phyloP scores from a whole-genome alignment of 495 filamentous ascomycete species.

The Achaetomiella virescens region DNA sequence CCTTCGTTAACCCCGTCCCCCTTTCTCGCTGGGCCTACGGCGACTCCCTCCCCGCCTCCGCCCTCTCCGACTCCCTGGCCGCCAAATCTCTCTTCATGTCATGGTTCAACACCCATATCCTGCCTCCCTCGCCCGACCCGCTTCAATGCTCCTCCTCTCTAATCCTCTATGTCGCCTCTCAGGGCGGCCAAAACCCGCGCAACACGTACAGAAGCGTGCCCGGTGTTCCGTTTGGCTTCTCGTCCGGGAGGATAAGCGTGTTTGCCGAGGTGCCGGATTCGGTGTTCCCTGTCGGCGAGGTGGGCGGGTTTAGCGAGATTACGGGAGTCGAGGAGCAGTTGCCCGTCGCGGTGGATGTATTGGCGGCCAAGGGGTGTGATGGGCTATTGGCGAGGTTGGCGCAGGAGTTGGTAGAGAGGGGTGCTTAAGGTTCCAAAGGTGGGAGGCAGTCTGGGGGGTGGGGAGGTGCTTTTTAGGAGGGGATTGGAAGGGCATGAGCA shows the following conservation, averaged over 20 bases:
- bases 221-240: constrained; percentile 40
- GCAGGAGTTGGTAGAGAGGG: constrained; percentile 45
- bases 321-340: constrained; percentile 49
- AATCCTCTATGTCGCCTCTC: constrained; percentile 30
- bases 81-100: constrained; percentile 48
- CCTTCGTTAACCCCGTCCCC: constrained; percentile 52
- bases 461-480: constrained; percentile 52
- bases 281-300: constrained; percentile 53
- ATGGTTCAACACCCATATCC: constrained; percentile 47
- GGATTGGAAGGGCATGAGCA: constrained; percentile 30
- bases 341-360: constrained; percentile 53
- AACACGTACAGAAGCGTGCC: constrained; percentile 32
- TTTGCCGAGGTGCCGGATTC: constrained; percentile 50
- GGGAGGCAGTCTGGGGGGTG: constrained; percentile 37
- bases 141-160: constrained; percentile 32
- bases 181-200: constrained; percentile 21
- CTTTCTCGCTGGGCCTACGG: constrained; percentile 52
- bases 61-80: constrained; percentile 31
- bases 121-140: constrained; percentile 31
- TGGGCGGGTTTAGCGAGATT: constrained; percentile 46
- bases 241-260: constrained; percentile 36
- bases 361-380: constrained; percentile 59
- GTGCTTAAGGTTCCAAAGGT: constrained; percentile 43
- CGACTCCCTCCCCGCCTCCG: constrained; percentile 34
- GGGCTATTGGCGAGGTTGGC: constrained; percentile 51